These are phyloP conservation scores for Aspergillus olivimuriae DNA, from an alignment of 495 filamentous ascomycete species.

Conservation along the genomic window DNA sequence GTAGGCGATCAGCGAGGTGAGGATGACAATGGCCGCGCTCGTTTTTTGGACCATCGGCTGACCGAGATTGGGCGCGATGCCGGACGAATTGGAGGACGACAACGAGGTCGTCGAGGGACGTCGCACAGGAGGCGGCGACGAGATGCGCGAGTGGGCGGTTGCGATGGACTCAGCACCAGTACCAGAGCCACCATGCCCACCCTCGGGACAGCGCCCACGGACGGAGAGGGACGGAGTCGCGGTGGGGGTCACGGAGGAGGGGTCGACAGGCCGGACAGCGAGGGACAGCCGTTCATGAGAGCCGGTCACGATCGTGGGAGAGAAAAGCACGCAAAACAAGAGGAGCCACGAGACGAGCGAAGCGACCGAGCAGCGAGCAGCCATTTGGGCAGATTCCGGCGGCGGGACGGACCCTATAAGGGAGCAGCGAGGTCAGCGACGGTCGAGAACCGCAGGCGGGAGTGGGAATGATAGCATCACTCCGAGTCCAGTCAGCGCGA, in stretches of 20 bases:
- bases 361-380: conserved; percentile 9
- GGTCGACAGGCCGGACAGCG: too few species aligned
- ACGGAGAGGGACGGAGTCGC: too few species aligned
- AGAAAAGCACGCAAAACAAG: conserved; percentile 2
- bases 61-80: conserved; percentile 18
- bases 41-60: conserved; percentile 39
- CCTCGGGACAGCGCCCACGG: too few species aligned
- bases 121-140: conserved; percentile 1
- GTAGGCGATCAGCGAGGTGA: conserved; percentile 41
- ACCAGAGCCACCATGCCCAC: too few species aligned
- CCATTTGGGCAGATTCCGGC: conserved; percentile 7
- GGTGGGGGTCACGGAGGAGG: too few species aligned
- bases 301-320: neutral
- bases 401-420: conserved; percentile 19
- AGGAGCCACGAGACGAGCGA: conserved; percentile 3
- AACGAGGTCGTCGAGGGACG: conserved; percentile 17
- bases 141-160: too few species aligned
- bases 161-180: too few species aligned
- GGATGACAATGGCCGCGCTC: conserved; percentile 32
- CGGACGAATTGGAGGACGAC: too few species aligned
- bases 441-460: conserved; percentile 20
- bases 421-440: conserved; percentile 14
- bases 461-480: too few species aligned
- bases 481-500: too few species aligned
- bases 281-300: too few species aligned